These are phyloP conservation scores for Colletotrichum melonis DNA, from an alignment of 2,329 filamentous ascomycete genomes.

Conservation along the genomic window DNA sequence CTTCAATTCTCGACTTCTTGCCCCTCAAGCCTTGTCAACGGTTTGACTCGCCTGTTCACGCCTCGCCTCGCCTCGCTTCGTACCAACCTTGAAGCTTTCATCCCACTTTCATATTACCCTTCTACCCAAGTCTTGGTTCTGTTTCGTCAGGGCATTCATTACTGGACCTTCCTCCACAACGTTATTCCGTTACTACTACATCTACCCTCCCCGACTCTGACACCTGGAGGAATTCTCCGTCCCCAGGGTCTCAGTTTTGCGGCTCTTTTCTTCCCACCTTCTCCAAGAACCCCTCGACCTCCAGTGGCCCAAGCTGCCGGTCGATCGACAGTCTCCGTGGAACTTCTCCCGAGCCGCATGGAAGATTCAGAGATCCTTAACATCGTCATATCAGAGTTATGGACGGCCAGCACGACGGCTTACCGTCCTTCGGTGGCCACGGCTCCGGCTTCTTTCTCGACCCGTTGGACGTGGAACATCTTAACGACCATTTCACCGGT, in stretches of 20 bases:
- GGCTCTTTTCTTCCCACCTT: slow-evolving; percentile 21
- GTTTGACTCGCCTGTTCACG: slow-evolving; percentile 10
- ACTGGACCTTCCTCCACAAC: slow-evolving; percentile 9
- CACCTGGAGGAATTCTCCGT: slow-evolving; percentile 1
- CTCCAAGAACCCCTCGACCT: background rate
- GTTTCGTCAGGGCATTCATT: slow-evolving; percentile 3
- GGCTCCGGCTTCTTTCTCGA: slow-evolving; percentile 27
- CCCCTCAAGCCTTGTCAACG: slow-evolving; percentile 17
- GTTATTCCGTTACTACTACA: slow-evolving; percentile 11
- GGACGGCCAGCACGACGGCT: slow-evolving; percentile 37
- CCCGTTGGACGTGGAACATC: slow-evolving; percentile 18
- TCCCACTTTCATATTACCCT: slow-evolving; percentile 4
- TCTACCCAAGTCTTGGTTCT: background rate
- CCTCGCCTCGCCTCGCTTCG: background rate
- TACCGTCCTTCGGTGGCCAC: background rate
- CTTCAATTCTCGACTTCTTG: background rate
- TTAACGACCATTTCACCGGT: background rate
- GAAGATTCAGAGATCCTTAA: background rate
- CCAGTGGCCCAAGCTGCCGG: slow-evolving; percentile 3
- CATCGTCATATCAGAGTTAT: slow-evolving; percentile 30
- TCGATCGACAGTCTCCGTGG: slow-evolving; percentile 8
- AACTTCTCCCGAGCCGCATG: background rate
- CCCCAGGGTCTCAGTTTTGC: slow-evolving; percentile 19
- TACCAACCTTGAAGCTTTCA: background rate
- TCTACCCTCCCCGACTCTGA: slow-evolving; percentile 7